Percentiles rank a stretch among this genome's conserved stretches.
Conservation (phyloP, 2,329 filamentous ascomycete genomes). For the Fusarium dlaminii region DNA sequence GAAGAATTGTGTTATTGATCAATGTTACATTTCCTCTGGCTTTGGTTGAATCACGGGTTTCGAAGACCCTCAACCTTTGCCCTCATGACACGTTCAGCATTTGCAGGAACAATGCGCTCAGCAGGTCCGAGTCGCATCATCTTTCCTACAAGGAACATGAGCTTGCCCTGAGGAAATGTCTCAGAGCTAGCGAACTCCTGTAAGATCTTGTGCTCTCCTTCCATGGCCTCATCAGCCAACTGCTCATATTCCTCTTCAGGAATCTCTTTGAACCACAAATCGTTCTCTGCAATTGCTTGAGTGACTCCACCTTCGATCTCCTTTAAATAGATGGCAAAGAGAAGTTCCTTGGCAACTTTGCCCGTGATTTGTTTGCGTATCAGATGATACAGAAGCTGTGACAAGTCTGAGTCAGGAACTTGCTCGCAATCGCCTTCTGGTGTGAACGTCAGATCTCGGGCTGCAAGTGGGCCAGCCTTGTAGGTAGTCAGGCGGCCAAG, state of each 20-base stretch:
- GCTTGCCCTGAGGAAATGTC: constrained; percentile 64
- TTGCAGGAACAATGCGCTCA: constrained; percentile 63
- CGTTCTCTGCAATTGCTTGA: constrained; percentile 56
- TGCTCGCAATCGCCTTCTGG: constrained; percentile 58
- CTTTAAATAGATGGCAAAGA: constrained; percentile 62
- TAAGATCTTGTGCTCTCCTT: constrained; percentile 58
- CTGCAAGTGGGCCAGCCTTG: constrained; percentile 48
- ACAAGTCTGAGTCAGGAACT: constrained; percentile 58
- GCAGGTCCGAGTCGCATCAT: constrained; percentile 65
- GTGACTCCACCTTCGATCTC: constrained; percentile 56
- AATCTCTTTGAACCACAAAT: constrained; percentile 66
- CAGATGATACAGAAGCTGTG: constrained; percentile 62
- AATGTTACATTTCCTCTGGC: constrained; percentile 5
- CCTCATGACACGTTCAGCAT: constrained; percentile 59
- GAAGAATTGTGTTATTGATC: constrained; percentile 18
- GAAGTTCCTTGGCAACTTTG: constrained; percentile 66
- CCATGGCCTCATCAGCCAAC: constrained; percentile 56
- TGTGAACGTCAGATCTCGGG: constrained; percentile 51
- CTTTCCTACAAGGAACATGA: constrained; percentile 69
- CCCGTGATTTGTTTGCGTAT: constrained; percentile 61
- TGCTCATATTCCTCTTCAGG: constrained; percentile 56
- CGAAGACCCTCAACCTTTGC: constrained; percentile 41
- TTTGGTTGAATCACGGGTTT: constrained; percentile 19
- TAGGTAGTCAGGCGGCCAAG: constrained; percentile 73
- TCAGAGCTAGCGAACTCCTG: constrained; percentile 55